phyloP scores from a whole-genome alignment of 768 basidiomycete genomes.

The Lactarius indigo region DNA sequence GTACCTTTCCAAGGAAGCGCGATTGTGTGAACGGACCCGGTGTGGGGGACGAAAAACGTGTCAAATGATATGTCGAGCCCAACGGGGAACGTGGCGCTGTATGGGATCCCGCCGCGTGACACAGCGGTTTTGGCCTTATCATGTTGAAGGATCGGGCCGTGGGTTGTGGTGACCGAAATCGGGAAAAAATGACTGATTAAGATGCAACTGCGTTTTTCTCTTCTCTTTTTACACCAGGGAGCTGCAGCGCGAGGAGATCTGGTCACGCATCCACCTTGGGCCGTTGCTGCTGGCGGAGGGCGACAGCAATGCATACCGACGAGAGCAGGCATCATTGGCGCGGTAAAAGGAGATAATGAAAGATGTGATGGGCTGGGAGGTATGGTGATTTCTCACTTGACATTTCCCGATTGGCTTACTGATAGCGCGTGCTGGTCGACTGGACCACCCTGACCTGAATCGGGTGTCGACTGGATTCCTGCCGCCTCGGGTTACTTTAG shows the following conservation, averaged over 20 bases:
- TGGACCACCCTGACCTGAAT: constrained; percentile 21
- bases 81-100: constrained; percentile 63
- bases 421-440: constrained; percentile 24
- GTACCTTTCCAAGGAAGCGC: constrained; percentile 33
- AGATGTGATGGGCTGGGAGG: constrained; percentile 92
- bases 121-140: constrained; percentile 42
- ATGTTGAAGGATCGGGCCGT: constrained; percentile 25
- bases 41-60: constrained; percentile 73
- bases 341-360: constrained; percentile 93
- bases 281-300: constrained; percentile 90
- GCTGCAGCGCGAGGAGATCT: constrained; percentile 86
- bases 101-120: constrained; percentile 63
- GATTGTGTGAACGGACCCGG: constrained; percentile 28
- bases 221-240: constrained; percentile 53
- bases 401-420: constrained; percentile 28
- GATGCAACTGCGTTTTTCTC: neutral
- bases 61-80: constrained; percentile 45
- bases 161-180: constrained; percentile 15
- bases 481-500: neutral
- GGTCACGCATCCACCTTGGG: constrained; percentile 93
- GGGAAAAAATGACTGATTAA: constrained; percentile 20
- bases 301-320: constrained; percentile 85
- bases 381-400: constrained; percentile 41
- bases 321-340: constrained; percentile 69
- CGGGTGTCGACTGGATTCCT: neutral